Evolutionary conservation across 2,329 filamentous ascomycete species (phyloP).

Genomic region (Microcyclosporella mali): DNA sequence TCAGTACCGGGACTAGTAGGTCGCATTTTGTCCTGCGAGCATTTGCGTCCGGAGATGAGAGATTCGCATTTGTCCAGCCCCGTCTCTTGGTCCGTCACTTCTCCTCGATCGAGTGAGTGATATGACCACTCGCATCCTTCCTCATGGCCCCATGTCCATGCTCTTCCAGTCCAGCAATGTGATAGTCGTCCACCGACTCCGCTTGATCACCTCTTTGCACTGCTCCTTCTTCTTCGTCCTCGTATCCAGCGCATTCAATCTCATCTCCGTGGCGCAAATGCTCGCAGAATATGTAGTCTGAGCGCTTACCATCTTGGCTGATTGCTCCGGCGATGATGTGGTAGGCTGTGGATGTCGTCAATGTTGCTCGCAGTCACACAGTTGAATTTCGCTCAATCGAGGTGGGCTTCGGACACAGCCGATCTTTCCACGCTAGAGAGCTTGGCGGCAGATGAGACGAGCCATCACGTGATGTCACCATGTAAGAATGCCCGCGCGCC

Average conservation of each 20-base stretch:
- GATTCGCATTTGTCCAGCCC: too few relatives aligned
- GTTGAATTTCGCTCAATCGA: too few relatives aligned
- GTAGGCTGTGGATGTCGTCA: neutral
- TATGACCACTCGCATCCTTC: too few relatives aligned
- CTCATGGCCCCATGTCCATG: too few relatives aligned
- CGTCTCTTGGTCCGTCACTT: slow-evolving; percentile 3
- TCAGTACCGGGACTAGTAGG: slow-evolving; percentile 6
- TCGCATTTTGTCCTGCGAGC: too few relatives aligned
- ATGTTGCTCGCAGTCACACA: neutral
- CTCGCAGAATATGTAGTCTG: neutral
- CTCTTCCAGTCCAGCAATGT: slow-evolving; percentile 1
- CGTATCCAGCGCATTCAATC: neutral
- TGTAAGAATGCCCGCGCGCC: too few relatives aligned
- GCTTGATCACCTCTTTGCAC: neutral
- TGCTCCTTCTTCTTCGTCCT: neutral
- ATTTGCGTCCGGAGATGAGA: too few relatives aligned
- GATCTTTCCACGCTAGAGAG: too few relatives aligned
- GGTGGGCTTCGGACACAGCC: neutral
- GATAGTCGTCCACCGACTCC: neutral
- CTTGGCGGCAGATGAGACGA: too few relatives aligned
- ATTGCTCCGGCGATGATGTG: slow-evolving; percentile 10
- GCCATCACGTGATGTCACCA: too few relatives aligned
- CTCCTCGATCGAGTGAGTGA: too few relatives aligned
- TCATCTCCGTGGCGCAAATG: slow-evolving; percentile 5
- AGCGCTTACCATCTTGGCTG: slow-evolving; percentile 16